These are phyloP conservation scores for Ormosia semicastrata DNA, from an alignment of 306 rosid genomes.

Conservation along the genomic window DNA sequence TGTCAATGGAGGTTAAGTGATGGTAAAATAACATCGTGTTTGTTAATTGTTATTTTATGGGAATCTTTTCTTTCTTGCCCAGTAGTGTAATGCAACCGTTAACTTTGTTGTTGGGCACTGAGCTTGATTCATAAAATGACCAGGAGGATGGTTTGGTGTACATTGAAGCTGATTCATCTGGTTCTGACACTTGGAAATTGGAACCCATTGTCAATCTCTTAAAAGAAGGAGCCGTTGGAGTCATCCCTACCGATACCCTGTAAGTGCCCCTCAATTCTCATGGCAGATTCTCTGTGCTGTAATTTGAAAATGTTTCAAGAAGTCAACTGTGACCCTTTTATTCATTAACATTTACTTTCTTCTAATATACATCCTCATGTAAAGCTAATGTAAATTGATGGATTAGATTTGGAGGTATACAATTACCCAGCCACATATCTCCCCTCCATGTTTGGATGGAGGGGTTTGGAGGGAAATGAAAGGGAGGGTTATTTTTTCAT, in stretches of 20 bases:
- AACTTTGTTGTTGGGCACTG: neutral
- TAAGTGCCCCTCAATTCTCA: constrained; percentile 22
- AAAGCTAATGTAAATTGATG: neutral
- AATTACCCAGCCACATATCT: neutral
- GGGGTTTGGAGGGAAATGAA: no score
- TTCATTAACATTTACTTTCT: neutral
- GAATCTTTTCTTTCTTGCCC: neutral
- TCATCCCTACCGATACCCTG: constrained; percentile 92
- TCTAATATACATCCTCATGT: neutral
- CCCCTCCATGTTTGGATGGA: no score
- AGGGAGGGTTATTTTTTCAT: no score
- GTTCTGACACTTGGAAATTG: constrained; percentile 80
- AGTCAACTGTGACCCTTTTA: neutral
- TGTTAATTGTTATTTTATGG: no score
- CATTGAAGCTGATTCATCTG: constrained; percentile 73
- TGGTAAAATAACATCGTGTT: no score
- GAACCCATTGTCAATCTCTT: constrained; percentile 63
- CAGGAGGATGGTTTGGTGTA: constrained; percentile 79
- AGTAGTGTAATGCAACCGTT: neutral
- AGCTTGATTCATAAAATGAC: neutral
- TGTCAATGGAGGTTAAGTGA: no score
- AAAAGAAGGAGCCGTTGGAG: constrained; percentile 92
- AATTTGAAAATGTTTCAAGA: neutral
- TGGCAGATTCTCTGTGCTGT: neutral
- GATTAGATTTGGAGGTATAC: neutral